Evolutionary conservation across 225 moss, liverwort and hornwort species (phyloP).

Genomic region (Takakia lepidozioides): DNA sequence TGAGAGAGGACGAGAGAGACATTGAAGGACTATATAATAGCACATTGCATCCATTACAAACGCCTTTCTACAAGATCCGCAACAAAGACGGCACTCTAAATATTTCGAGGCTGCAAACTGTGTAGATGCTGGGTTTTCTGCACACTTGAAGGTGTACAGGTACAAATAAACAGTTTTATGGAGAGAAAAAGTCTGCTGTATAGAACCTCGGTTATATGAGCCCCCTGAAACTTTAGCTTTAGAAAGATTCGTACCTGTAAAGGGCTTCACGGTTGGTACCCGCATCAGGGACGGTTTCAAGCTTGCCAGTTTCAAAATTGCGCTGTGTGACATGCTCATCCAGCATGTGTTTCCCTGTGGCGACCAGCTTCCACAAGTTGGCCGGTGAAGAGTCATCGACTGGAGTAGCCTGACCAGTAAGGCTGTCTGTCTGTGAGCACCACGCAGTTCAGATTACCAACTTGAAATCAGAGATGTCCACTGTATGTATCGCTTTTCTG

Average conservation of each 20-base stretch:
- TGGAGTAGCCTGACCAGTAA: neutral
- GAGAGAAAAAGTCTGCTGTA: neutral
- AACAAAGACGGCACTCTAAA: neutral
- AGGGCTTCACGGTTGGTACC: conserved; percentile 48
- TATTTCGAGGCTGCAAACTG: neutral
- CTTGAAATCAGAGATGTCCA: no score
- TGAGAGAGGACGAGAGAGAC: no score
- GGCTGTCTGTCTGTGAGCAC: neutral
- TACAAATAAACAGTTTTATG: neutral
- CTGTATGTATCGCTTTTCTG: no score
- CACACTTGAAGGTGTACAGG: neutral
- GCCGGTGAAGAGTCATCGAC: conserved; percentile 47
- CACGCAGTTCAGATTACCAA: no score
- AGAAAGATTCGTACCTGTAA: conserved; percentile 17
- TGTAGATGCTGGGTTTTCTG: neutral
- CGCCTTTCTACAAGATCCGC: neutral
- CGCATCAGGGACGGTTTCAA: conserved; percentile 26
- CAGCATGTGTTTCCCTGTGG: conserved; percentile 29
- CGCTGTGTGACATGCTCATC: conserved; percentile 26
- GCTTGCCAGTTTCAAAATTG: conserved; percentile 29
- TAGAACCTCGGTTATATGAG: neutral
- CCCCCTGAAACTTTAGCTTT: no score
- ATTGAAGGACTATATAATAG: no score
- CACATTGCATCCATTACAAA: neutral
- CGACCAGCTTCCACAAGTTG: conserved; percentile 35